Evolutionary conservation across 331 rosid species (phyloP), one percentile per base, ranked within the genome.

Genomic region (Pyracantha coccinea): DNA sequence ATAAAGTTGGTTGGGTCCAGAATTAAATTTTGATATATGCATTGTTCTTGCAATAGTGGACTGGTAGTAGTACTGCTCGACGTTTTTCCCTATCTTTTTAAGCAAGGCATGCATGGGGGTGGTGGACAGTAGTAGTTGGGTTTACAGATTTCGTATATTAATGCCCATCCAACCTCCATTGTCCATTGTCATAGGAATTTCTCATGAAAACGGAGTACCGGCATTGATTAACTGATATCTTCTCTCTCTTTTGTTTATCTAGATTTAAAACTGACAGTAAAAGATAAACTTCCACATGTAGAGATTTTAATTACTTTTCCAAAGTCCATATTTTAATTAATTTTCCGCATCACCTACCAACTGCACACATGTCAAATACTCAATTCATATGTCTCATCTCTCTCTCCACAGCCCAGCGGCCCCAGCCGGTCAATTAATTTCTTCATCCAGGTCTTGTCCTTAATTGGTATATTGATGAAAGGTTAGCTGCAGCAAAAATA

Each of bases 91-190:
- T 32, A 17, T 59, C 23, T 62, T 14, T 35, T 25, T 55, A 10
- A 27, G 47, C 41, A 28, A 75, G 57, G 69, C 13, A 12, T 8
- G n/a, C 57, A 27, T 23, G 10, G 71, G 66, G 69, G 31, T 31
- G 84, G 66, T 76, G 74, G 76, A 76, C 71, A 41, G 73, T 7
- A 35, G 8, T 12, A 38, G 77, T 17, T 52, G 20, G 32, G 17
- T 25, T 52, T 66, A 16, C 53, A 21, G 55, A 8, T 19, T 38
- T 62, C 28, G 41, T 54, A 35, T 16, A 35, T 52, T 23, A 45
- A 63, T 72, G n/a, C 62, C 61, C 38, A 66, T 71, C 78, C 35
- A 66, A 27, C 55, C 17, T 16, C 58, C 20, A 28, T 41, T 17
- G n/a, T 55, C 44, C 44, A 35, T 8, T 2, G 9, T 35, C 44